Conservation (phyloP, 306 rosid species). For the Cicer arietinum region DNA sequence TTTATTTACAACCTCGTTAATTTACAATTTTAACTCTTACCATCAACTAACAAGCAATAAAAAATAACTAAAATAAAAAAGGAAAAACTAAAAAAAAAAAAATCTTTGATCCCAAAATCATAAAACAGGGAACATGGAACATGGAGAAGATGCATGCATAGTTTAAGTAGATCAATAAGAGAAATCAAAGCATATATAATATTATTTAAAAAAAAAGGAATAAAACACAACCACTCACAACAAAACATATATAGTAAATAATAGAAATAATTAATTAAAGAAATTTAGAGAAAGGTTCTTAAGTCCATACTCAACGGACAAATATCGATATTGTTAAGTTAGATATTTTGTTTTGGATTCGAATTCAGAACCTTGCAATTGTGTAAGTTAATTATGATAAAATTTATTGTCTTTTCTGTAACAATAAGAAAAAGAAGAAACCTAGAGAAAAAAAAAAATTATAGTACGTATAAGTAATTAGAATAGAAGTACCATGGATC, state of each 20-base stretch:
- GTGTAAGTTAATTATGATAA: too few species aligned
- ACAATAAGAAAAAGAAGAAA: too few species aligned
- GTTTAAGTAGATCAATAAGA: conserved; percentile 13
- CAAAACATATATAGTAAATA: not conserved
- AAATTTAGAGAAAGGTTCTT: not conserved
- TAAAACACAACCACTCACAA: not conserved
- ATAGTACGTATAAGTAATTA: not conserved
- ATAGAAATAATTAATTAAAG: not conserved
- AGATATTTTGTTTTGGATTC: too few species aligned
- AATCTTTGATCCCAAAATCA: not conserved
- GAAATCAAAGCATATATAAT: not conserved
- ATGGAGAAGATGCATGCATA: not conserved
- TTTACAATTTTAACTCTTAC: not conserved
- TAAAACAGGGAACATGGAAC: not conserved
- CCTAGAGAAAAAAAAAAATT: too few species aligned
- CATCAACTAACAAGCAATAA: not conserved
- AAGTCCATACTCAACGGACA: too few species aligned
- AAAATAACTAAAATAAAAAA: not conserved
- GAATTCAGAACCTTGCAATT: too few species aligned
- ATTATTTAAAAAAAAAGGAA: not conserved
- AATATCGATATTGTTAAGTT: too few species aligned
- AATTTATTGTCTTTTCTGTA: too few species aligned
- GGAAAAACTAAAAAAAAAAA: not conserved
- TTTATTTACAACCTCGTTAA: not conserved
- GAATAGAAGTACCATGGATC: conserved; percentile 62